A percentile compares a stretch with the other conserved stretches of the same genome.
Evolutionary conservation across 2,329 filamentous ascomycete species (phyloP).

Genomic region (Akanthomyces uredinophilus): DNA sequence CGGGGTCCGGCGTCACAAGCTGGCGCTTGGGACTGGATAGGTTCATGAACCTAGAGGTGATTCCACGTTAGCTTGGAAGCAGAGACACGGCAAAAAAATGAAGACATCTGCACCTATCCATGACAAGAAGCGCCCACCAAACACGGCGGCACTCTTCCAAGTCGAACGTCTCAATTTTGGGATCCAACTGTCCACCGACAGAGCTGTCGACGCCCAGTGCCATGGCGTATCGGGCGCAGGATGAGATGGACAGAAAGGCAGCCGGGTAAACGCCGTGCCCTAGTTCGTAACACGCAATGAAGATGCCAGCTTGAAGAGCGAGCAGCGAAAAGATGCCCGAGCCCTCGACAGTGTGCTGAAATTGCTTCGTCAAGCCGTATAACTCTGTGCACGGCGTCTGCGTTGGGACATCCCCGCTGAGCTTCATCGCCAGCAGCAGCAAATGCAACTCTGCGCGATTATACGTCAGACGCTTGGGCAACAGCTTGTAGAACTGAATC

Average conservation of each 20-base stretch:
- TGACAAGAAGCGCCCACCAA: constrained; percentile 17
- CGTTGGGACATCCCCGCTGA: constrained; percentile 1
- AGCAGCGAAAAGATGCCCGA: constrained; percentile 15
- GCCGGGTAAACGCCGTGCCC: constrained; percentile 16
- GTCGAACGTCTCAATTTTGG: constrained; percentile 6
- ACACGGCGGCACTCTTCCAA: constrained; percentile 17
- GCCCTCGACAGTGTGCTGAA: constrained; percentile 7
- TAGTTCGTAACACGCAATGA: constrained; percentile 15
- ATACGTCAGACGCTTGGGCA: constrained; percentile 10
- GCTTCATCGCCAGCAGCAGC: constrained; percentile 15
- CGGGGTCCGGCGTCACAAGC: constrained; percentile 17
- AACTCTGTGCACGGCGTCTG: constrained; percentile 4
- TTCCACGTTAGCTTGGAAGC: neutral
- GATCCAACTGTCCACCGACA: neutral
- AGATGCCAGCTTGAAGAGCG: constrained; percentile 15
- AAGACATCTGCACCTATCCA: constrained; percentile 13
- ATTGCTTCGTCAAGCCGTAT: constrained; percentile 15
- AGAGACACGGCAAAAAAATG: too few relatives aligned
- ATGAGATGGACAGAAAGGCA: constrained; percentile 13
- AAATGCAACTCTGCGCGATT: constrained; percentile 11
- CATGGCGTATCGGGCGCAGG: constrained; percentile 15
- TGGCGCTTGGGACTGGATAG: constrained; percentile 8
- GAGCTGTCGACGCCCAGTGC: constrained; percentile 15
- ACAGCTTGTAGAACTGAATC: constrained; percentile 7
- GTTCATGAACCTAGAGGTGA: constrained; percentile 9